Evolutionary conservation across 306 rosid species (phyloP), one percentile per base, ranked within the genome.

Genomic region (Rosa chinensis): DNA sequence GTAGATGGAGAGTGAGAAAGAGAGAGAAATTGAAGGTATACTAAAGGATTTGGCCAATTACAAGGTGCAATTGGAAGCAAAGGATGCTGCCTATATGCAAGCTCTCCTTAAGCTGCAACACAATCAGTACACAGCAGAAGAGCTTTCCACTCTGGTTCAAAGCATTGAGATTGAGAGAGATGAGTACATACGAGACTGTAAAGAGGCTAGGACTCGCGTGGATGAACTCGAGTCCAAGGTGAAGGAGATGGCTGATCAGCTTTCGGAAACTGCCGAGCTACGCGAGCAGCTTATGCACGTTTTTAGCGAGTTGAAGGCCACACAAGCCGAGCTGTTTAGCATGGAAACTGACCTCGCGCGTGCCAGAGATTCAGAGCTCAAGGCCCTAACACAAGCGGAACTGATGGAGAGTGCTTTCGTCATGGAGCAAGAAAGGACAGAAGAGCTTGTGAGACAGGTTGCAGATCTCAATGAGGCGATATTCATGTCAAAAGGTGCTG

Each of bases 31-130:
- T 73, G 97, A 89, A 66, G 91, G 75, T 11, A 81, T 90, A 56
- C 73, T 80, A 25, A 92, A 84, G 82, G 92, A 91, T 76, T 80
- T 94, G 74, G 90, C 90, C 55, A 87, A 77, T 78, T 88, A 74
- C 84, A 92, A 94, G 87, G 84, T 87, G 23, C 92, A 94, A 81
- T 71, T 90, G 81, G 98, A 92, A 74, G 97, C 92, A 56, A 92
- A 87, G 82, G 89, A 90, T 64, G 86, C 82, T 18, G 89, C 97
- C 43, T 85, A 85, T 66, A 79, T 82, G 89, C 93, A 92, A 78
- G 88, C 93, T 14, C 86, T 86, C 71, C 86, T 88, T 42, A 90
- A 89, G 83, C 80, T 88, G 13, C 91, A 94, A 77, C 86, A 89
- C n/a, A 77, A 77, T 58, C 89, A 88, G 76, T 81, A 85, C 77